Percentiles rank a stretch among this genome's conserved stretches.
Conservation (phyloP, 2,329 filamentous ascomycete genomes). For the Monilinia polystroma region DNA sequence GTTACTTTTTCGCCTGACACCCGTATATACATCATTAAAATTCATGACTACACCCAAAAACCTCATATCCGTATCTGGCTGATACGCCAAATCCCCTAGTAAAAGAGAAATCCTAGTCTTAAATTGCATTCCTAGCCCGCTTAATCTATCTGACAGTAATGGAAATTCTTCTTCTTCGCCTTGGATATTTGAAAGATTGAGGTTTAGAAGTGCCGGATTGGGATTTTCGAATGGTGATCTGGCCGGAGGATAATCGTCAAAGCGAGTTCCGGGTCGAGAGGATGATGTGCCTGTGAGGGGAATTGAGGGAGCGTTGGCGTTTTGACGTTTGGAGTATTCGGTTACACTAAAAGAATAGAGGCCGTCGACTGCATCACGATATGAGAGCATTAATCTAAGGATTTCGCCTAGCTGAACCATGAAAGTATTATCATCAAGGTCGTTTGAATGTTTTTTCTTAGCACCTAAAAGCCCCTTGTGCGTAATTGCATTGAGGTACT, state of each 20-base stretch:
- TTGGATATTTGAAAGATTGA: constrained; percentile 42
- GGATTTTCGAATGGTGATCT: constrained; percentile 25
- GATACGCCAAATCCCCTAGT: constrained; percentile 86
- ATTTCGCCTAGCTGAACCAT: constrained; percentile 90
- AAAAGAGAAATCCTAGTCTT: constrained; percentile 73
- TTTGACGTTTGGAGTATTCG: constrained; percentile 88
- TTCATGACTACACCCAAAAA: constrained; percentile 98
- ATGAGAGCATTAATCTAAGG: constrained; percentile 87
- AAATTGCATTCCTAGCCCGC: constrained; percentile 73
- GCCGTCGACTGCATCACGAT: constrained; percentile 89
- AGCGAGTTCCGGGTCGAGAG: constrained; percentile 35
- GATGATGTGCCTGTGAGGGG: constrained; percentile 32
- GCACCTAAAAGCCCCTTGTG: constrained; percentile 91
- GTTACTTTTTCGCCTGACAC: constrained; percentile 47
- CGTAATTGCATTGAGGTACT: constrained; percentile 90
- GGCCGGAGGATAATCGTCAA: constrained; percentile 31
- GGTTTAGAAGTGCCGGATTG: constrained; percentile 36
- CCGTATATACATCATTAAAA: constrained; percentile 95
- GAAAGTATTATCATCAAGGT: constrained; percentile 67
- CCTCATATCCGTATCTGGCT: constrained; percentile 91
- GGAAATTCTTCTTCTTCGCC: constrained; percentile 58
- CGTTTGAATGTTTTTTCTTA: constrained; percentile 48
- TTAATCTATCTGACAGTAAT: constrained; percentile 70
- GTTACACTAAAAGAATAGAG: constrained; percentile 93
- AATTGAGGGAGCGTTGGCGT: constrained; percentile 43